phyloP scores from a whole-genome alignment of 805 yeast genomes.

The Candida maesae region DNA sequence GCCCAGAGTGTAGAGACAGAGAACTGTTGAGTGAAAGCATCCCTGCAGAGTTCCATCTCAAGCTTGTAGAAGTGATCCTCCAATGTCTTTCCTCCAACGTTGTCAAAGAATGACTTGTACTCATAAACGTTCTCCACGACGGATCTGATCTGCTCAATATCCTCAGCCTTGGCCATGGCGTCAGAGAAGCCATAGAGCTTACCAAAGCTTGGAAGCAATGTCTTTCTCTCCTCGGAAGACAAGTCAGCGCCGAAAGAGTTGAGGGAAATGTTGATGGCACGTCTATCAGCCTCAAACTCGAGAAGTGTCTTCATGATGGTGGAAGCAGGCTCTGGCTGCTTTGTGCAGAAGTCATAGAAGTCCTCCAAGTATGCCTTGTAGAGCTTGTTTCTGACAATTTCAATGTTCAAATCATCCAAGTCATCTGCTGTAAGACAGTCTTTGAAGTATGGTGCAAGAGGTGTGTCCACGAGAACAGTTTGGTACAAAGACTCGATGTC shows the following conservation, averaged over 20 bases:
- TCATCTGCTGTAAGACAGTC: slow-evolving; percentile 83
- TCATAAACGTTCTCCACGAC: slow-evolving; percentile 63
- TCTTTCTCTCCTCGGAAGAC: slow-evolving; percentile 63
- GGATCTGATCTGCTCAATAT: slow-evolving; percentile 73
- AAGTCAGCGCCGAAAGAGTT: slow-evolving; percentile 86
- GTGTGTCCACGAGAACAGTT: slow-evolving; percentile 93
- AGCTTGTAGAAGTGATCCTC: slow-evolving; percentile 93
- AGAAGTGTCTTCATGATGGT: slow-evolving; percentile 78
- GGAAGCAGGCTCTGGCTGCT: slow-evolving; percentile 69
- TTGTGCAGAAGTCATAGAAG: slow-evolving; percentile 61
- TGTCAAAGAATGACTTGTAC: slow-evolving; percentile 54
- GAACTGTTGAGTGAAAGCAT: slow-evolving; percentile 96
- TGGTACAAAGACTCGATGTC: slow-evolving; percentile 91
- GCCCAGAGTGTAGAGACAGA: slow-evolving; percentile 91
- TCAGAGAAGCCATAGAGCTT: slow-evolving; percentile 59
- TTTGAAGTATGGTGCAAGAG: slow-evolving; percentile 94
- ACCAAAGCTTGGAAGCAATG: slow-evolving; percentile 80
- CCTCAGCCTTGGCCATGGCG: slow-evolving; percentile 73
- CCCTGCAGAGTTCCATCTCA: slow-evolving; percentile 89
- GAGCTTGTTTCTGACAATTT: slow-evolving; percentile 84
- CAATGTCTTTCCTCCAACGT: slow-evolving; percentile 51
- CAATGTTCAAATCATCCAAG: slow-evolving; percentile 93
- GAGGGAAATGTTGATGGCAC: slow-evolving; percentile 86
- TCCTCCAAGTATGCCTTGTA: slow-evolving; percentile 93
- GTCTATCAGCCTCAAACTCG: slow-evolving; percentile 91